Percentiles rank a stretch among this genome's conserved stretches.
Evolutionary conservation across 2,329 filamentous ascomycete species (phyloP).

Genomic region (Fusarium praegraminearum): DNA sequence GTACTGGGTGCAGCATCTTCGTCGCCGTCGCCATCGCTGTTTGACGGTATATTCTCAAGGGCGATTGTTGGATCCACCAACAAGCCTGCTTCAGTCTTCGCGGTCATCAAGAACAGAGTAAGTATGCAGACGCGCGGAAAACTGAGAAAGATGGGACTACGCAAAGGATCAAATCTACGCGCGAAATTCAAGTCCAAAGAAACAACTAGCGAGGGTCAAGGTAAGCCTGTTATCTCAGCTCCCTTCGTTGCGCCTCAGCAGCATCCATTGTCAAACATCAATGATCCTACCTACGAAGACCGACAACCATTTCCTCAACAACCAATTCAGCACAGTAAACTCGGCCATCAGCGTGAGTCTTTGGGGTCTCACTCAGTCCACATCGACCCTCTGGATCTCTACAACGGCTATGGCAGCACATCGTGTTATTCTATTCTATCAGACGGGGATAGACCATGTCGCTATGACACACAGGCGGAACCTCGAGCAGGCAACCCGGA

Average conservation of each 20-base stretch:
- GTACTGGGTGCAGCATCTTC: neutral
- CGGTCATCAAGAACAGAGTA: conserved; percentile 1
- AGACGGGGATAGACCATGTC: neutral
- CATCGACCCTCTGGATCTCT: neutral
- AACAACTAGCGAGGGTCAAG: neutral
- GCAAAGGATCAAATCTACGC: neutral
- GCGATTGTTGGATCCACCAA: neutral
- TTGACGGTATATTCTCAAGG: neutral
- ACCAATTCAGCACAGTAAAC: neutral
- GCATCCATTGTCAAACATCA: neutral
- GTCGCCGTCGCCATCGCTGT: neutral
- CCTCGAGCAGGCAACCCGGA: neutral
- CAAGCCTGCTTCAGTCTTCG: conserved; percentile 6
- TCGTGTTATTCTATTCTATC: neutral
- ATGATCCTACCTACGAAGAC: neutral
- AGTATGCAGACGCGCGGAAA: neutral
- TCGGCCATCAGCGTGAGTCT: neutral
- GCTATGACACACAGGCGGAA: neutral
- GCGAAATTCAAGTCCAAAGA: neutral
- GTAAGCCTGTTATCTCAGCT: neutral
- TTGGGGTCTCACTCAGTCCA: conserved; percentile 12
- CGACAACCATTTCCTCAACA: neutral
- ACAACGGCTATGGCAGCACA: neutral
- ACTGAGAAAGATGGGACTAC: neutral
- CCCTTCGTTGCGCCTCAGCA: neutral